Evolutionary conservation across 2,329 filamentous ascomycete species (phyloP).

Genomic region (Aureobasidium sp.): DNA sequence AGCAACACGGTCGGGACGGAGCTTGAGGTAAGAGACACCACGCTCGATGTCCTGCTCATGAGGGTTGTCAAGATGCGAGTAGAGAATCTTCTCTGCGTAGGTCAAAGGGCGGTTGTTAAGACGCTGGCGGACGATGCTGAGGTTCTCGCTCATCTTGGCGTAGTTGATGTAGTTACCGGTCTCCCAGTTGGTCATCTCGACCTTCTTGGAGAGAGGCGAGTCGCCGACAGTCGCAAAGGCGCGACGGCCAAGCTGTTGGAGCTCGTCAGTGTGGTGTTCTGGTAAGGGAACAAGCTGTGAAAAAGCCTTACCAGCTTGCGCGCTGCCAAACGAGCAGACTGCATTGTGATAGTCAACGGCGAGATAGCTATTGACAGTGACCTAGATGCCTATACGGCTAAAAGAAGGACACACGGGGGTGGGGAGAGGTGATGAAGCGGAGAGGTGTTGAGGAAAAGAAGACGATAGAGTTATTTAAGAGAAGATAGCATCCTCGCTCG

Average conservation of each 20-base stretch:
- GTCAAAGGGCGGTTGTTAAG: slow-evolving; percentile 94
- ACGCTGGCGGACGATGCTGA: slow-evolving; percentile 78
- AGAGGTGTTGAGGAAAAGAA: slow-evolving; percentile 17
- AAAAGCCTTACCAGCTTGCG: slow-evolving; percentile 34
- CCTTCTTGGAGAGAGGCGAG: slow-evolving; percentile 85
- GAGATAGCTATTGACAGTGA: slow-evolving; percentile 15
- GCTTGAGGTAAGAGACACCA: slow-evolving; percentile 90
- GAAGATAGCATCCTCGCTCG: slow-evolving; percentile 6
- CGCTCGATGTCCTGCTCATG: slow-evolving; percentile 95
- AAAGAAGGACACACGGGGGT: slow-evolving; percentile 10
- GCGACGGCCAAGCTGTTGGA: slow-evolving; percentile 46
- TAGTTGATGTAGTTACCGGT: slow-evolving; percentile 98
- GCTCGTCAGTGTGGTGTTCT: slow-evolving; percentile 8
- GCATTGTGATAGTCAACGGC: slow-evolving; percentile 27
- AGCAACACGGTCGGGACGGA: slow-evolving; percentile 93
- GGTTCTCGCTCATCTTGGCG: slow-evolving; percentile 97
- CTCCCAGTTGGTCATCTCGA: slow-evolving; percentile 96
- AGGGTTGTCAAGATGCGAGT: slow-evolving; percentile 96
- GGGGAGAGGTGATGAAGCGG: slow-evolving; percentile 16
- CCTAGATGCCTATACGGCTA: slow-evolving; percentile 17
- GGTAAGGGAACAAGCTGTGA: not conserved
- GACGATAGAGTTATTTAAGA: slow-evolving; percentile 14
- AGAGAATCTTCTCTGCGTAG: slow-evolving; percentile 84
- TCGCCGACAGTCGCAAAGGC: slow-evolving; percentile 79
- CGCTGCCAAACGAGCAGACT: slow-evolving; percentile 32